Conservation (phyloP, 345 rosid species). For the Noccaea caerulescens region DNA sequence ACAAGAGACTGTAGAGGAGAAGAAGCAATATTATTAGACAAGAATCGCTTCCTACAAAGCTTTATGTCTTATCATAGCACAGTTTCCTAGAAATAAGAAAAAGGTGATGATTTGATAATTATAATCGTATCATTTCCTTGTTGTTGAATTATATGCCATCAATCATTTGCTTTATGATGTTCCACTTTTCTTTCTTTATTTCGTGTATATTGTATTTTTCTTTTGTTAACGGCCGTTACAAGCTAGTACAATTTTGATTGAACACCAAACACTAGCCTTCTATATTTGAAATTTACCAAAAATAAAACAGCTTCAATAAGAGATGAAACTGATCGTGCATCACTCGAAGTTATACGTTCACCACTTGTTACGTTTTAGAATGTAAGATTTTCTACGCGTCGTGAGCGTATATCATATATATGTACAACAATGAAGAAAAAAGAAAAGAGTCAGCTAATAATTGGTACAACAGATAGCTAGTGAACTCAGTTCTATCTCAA, state of each 20-base stretch:
- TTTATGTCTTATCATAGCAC: slow-evolving; percentile 44
- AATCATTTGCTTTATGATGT: slow-evolving; percentile 44
- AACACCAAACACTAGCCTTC: not conserved
- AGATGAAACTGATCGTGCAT: slow-evolving; percentile 10
- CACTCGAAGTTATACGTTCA: not conserved
- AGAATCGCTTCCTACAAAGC: slow-evolving; percentile 31
- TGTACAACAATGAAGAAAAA: not conserved
- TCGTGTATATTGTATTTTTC: slow-evolving; percentile 17
- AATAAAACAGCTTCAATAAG: not conserved
- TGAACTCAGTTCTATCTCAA: not conserved
- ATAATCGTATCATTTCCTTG: slow-evolving; percentile 43
- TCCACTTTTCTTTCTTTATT: slow-evolving; percentile 35
- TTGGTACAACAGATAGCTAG: not conserved
- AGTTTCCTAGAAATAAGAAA: slow-evolving; percentile 25
- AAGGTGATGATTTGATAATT: slow-evolving; percentile 45
- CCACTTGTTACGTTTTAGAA: not conserved
- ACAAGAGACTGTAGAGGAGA: slow-evolving; percentile 23
- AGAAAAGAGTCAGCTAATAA: not conserved
- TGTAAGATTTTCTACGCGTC: not conserved
- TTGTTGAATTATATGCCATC: slow-evolving; percentile 46
- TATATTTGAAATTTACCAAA: not conserved
- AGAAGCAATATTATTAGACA: slow-evolving; percentile 32
- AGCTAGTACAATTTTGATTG: not conserved
- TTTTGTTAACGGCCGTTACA: slow-evolving; percentile 12
- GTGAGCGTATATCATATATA: not conserved